Evolutionary conservation across 169 alveolate species (phyloP).

Genomic region (Miamiensis avidus): DNA sequence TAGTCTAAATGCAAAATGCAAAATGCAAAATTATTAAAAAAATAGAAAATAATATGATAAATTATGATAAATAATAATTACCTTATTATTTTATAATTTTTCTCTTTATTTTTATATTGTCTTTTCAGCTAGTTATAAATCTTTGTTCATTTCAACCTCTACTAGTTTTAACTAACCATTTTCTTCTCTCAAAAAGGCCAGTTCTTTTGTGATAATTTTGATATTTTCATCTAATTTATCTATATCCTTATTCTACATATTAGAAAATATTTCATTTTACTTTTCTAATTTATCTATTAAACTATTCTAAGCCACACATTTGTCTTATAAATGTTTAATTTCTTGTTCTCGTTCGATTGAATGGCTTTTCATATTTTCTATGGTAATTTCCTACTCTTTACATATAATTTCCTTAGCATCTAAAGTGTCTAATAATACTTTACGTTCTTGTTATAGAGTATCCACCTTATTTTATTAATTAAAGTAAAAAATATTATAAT

Average conservation of each 20-base stretch:
- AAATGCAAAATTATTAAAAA: too few relatives aligned
- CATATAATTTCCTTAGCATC: neutral
- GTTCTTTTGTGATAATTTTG: neutral
- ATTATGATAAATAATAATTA: too few relatives aligned
- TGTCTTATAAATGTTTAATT: neutral
- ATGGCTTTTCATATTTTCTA: too few relatives aligned
- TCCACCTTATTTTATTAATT: too few relatives aligned
- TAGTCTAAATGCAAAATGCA: too few relatives aligned
- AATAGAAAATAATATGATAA: too few relatives aligned
- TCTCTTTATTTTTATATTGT: neutral
- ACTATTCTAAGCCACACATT: neutral
- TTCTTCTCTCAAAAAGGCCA: neutral
- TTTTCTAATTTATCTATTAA: neutral
- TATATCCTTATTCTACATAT: slow-evolving; percentile 5
- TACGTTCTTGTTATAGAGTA: neutral
- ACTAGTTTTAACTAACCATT: neutral
- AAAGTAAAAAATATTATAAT: too few relatives aligned
- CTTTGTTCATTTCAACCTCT: neutral
- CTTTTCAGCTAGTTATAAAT: neutral
- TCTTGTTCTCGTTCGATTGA: neutral
- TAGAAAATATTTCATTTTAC: neutral
- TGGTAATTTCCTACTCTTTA: neutral
- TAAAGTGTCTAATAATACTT: neutral
- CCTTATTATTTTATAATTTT: neutral
- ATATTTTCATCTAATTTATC: slow-evolving; percentile 5